Base-by-base conservation (phyloP, 768 basidiomycete species). In the Russula compacta region DNA sequence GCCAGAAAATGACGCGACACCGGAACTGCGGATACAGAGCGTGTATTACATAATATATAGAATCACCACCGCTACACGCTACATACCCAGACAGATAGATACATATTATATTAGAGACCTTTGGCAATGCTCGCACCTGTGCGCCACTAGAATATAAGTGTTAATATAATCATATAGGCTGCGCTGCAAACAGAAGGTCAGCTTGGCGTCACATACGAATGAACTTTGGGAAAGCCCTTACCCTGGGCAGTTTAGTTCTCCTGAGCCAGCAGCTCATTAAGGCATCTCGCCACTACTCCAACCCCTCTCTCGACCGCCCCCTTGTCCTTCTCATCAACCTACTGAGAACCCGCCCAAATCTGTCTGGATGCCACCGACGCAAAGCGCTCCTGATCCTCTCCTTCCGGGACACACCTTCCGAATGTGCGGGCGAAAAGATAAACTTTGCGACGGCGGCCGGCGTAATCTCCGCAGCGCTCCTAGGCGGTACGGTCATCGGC, bases 281-380 rank as follows among this genome's bases (percentile, higher is more conserved):
- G 63, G 32, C 65, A 84, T 60, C 87, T 74, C 1, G 82, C 83
- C 14, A 92, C 78, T 42, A 81, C 73, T 8, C 86, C 87, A 14
- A 84, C 85, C 0, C 80, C 83, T 61, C 81, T 81, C 66, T 86
- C 82, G 5, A 89, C 82, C 36, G 66, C 66, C 19, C 64, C 74
- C 67, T 68, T 81, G 40, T 90, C 86, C 51, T 74, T 73, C 40
- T 78, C 79, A 4, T 67, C 69, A 2, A 89, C 81, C 81, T 76
- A 14, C 67, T 70, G 56, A 86, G 70, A 46, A 86, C 63, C 42
- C 85, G 74, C 59, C 79, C 73, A 74, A 90, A 90, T 48, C 87
- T 75, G 71, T 92, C 89, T 3, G 89, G 90, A 69, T 92, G 89
- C 88, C 88, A 91, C 46, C 86, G 77, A 21, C 87, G 79, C 71